These are phyloP conservation scores for Sarocladiaceae sp. DNA, from an alignment of 2,329 filamentous ascomycete genomes.

Conservation along the genomic window DNA sequence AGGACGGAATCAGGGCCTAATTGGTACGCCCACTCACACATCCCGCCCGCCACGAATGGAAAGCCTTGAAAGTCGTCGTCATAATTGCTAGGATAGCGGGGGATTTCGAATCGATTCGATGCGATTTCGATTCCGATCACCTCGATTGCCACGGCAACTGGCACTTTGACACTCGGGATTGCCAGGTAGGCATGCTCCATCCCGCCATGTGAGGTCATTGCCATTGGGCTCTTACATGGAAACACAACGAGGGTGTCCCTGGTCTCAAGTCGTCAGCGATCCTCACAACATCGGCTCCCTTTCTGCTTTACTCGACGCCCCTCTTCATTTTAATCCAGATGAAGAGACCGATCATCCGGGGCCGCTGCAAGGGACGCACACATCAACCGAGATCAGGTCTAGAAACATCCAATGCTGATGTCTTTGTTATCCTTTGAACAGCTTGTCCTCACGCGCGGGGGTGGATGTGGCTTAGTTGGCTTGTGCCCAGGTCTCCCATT, in stretches of 20 bases:
- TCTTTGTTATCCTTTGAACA: not conserved
- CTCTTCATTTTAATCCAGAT: constrained; percentile 3
- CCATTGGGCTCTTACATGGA: not conserved
- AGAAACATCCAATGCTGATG: not conserved
- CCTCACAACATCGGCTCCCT: not conserved
- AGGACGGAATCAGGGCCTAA: not conserved
- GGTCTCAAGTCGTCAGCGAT: constrained; percentile 2
- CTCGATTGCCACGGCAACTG: constrained; percentile 5
- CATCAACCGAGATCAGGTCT: constrained; percentile 5
- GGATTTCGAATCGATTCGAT: not conserved
- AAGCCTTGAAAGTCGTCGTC: not conserved
- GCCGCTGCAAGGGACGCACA: constrained; percentile 6
- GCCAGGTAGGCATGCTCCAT: not conserved
- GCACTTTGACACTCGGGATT: not conserved
- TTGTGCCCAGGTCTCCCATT: not conserved
- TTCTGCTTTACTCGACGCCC: not conserved
- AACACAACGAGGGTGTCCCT: not conserved
- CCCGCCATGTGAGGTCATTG: constrained; percentile 2
- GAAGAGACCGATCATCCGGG: not conserved
- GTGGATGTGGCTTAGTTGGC: not conserved
- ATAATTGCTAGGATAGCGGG: constrained; percentile 1
- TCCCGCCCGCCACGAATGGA: not conserved
- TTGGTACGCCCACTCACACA: not conserved
- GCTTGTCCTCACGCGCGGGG: not conserved
- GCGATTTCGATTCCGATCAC: constrained; percentile 5